Evolutionary conservation across 2,329 filamentous ascomycete genomes (phyloP), one percentile per base, ranked within the genome.

Genomic region (Passalora sequoiae): DNA sequence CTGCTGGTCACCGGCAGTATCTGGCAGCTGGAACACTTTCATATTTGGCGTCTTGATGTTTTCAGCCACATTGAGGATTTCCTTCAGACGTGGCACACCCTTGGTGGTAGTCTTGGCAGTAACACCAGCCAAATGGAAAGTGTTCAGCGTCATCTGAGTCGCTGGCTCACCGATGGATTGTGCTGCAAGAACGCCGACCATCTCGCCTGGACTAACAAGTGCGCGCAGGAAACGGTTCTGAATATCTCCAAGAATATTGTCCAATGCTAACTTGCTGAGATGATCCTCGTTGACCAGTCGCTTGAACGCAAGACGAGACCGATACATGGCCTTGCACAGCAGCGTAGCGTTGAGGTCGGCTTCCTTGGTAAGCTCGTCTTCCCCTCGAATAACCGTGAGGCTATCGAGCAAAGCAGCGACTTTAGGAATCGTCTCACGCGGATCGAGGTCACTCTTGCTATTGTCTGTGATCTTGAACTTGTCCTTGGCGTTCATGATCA

Each of bases 121-220:
- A 49, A 98, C 89, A 95, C 92, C 92, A 67, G 92, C 89, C 67
- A 98, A 98, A 76, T 98, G 92, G 84, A 98, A 98, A 17, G 92
- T 98, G 72, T 98, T 98, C 49, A 98, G 73, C 1, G 92, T 98
- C 92, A 98, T 98, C 74, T 98, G 92, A 1, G 92, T 98, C 16
- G 92, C 94, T 29, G 92, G 92, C 68, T 98, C 92, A 72, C 92
- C 92, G 64, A 98, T 98, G 22, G 92, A 98, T 70, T 98, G 92
- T 5, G 94, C 92, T 51, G 92, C 92, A 60, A 98, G 73, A 16
- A 98, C 92, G 71, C 92, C 92, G 44, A 98, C 92, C 92, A 98
- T 98, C 66, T 98, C 94, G 63, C 94, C 92, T 36, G 92, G 91
- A 58, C 82, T 87, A 49, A 95, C 89, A 57, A 86, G 81, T 35